phyloP scores from a whole-genome alignment of 306 rosid genomes.

The Medicago truncatula region MtrunA17r5.0-ANR NC_053048.1:1585501-1586000 shows the following conservation, averaged over 20 bases:
- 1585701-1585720: slow-evolving; percentile 65
- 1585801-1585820: slow-evolving; percentile 72
- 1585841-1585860: slow-evolving; percentile 82
- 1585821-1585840: slow-evolving; percentile 52
- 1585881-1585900: slow-evolving; percentile 23
- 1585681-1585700: slow-evolving; percentile 94
- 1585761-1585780: slow-evolving; percentile 52
- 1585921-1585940: slow-evolving; percentile 6
- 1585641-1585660: slow-evolving; percentile 56
- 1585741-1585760: slow-evolving; percentile 34
- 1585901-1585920: background rate
- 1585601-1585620: background rate
- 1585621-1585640: slow-evolving; percentile 43
- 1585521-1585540: too few relatives aligned
- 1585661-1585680: slow-evolving; percentile 82
- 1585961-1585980: slow-evolving; percentile 39
- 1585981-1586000: slow-evolving; percentile 80
- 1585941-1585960: slow-evolving; percentile 21
- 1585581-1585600: too few relatives aligned
- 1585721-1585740: slow-evolving; percentile 35
- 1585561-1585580: too few relatives aligned
- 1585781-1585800: slow-evolving; percentile 55
- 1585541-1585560: too few relatives aligned
- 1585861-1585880: slow-evolving; percentile 75
- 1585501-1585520: too few relatives aligned